Base-by-base conservation (phyloP, 176 grass and related monocot species). In the Elymus sibiricus region DNA sequence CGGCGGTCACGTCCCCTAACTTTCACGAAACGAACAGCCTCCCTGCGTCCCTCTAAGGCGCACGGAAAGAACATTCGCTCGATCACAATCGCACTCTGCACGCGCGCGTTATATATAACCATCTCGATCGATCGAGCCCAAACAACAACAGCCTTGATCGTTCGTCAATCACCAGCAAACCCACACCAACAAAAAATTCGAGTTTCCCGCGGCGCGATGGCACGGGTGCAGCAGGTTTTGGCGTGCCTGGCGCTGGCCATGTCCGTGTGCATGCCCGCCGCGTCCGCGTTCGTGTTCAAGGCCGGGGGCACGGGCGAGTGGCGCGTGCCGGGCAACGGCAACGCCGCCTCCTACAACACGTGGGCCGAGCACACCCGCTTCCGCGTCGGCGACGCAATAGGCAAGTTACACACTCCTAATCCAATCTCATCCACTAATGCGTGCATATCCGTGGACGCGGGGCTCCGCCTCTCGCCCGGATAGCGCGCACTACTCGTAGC, bases 311-410 rank as follows among this genome's bases (percentile, higher is more conserved):
- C 88, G 8, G 90, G 88, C 17, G 70, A 87, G 44, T 96, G 97
- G 92, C 86, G 77, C 44, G 82, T 89, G 19, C 92, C 91, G 11
- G 55, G 38, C 40, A 80, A 69, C 24, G 8, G 49, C 40, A 87
- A 86, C 49, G 78, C 84, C 55, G 55, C 25, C 61, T 74, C 91
- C 1, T 96, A 96, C 85, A 94, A 88, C 82, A 87, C 85, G 15
- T 96, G 94, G 97, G 97, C 97, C 13, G 81, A 93, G 69, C 89
- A 81, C 69, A 91, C 76, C 83, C 94, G 97, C 22, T 99, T 99
- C 46, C 79, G 91, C 85, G 74, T 91, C 21, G 97, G 92, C 25
- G 97, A 99, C 79, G 87, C 86, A 32, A 46, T 98, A 80, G 77
- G 96, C 95, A 89, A 76, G 79, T 44, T 25, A 21, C 12, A 21